Conservation (phyloP, 2,329 filamentous ascomycete species). For the Cytospora schulzeri region DNA sequence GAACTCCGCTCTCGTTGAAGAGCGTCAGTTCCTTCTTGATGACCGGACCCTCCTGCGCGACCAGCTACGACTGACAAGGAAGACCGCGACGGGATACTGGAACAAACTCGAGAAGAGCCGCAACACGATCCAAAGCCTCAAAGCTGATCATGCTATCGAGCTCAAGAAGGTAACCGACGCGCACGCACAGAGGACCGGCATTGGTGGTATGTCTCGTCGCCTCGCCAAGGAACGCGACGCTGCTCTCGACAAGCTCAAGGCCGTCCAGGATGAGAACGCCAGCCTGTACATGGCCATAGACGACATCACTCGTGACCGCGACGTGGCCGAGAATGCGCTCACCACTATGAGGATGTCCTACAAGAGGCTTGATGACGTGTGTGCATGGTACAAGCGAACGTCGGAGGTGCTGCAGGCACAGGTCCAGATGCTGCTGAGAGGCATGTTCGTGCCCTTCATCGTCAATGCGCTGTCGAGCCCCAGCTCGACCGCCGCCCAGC, state of each 20-base stretch:
- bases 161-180: not conserved
- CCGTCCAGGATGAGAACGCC: not conserved
- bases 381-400: no score
- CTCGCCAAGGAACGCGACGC: not conserved
- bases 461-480: not conserved
- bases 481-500: not conserved
- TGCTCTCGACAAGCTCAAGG: not conserved
- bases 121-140: not conserved
- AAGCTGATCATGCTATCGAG: no score
- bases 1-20: not conserved
- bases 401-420: not conserved
- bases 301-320: not conserved
- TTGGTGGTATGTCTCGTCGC: not conserved
- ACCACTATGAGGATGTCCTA: not conserved
- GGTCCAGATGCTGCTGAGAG: not conserved
- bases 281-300: not conserved
- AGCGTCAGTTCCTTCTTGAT: not conserved
- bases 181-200: not conserved
- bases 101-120: not conserved
- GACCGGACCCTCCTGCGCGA: not conserved
- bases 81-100: not conserved
- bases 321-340: not conserved
- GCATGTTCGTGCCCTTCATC: not conserved
- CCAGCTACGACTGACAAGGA: not conserved
- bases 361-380: not conserved